Base-by-base conservation (phyloP, 2,329 filamentous ascomycete genomes). In the Aspergillus sp. region DNA sequence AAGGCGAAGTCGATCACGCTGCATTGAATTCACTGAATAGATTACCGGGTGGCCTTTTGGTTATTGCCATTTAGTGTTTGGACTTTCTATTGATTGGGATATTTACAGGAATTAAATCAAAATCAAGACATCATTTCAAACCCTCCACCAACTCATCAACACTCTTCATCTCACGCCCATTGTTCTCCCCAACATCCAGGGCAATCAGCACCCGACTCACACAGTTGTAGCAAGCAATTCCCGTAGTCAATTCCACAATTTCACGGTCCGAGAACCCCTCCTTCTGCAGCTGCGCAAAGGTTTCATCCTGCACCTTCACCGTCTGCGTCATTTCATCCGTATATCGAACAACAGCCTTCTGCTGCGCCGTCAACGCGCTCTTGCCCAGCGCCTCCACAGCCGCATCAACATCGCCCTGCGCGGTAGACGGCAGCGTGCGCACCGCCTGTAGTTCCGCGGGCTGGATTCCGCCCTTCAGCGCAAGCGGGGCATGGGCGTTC, bases 181-280 rank as follows among this genome's bases (percentile, higher is more conserved):
- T 79, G 55, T 74, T 74, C 67, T 79, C 77, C 3, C 76, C 77
- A 40, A 79, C 90, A 76, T 96, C 89, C 58, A 96, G 73, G 11
- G 91, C 91, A 8, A 96, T 90, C 65, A 96, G 73, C 66, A 96
- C 93, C 25, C 91, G 83, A 72, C 89, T 93, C 17, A 96, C 91
- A 69, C 90, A 93, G 73, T 96, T 96, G 72, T 96, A 96, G 55
- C 85, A 87, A n/a, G 90, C 90, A 57, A 93, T 84, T n/a, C 89
- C 92, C 31, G 89, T 87, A 43, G 90, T 93, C 63, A 96, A 81
- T 78, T 96, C 91, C 2, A 96, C 90, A 54, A 95, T 82, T 76
- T 93, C 89, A 63, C 85, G 81, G 60, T 93, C 88, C 19, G 70
- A 81, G 64, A 93, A 91, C 25, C 83, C 70, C n/a, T 64, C 73